Conservation (phyloP, 192 early-diverging fungal species). For the Coemansia sp. region DNA sequence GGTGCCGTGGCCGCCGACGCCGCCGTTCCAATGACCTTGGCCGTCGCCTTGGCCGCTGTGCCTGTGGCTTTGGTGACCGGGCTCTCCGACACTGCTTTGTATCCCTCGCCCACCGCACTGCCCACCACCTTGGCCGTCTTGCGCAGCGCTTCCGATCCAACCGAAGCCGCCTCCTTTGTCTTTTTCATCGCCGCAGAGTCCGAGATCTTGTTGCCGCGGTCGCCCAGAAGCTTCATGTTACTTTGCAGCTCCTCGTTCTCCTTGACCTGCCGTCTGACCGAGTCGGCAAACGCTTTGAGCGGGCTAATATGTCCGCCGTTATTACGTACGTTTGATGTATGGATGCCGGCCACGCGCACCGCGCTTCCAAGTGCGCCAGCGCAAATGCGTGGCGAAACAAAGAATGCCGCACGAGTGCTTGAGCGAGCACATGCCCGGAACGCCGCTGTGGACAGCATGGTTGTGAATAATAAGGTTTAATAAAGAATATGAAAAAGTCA, state of each 20-base stretch:
- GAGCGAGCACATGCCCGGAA: slow-evolving; percentile 12
- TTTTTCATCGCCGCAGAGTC: slow-evolving; percentile 86
- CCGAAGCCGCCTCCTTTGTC: slow-evolving; percentile 70
- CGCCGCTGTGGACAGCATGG: neutral
- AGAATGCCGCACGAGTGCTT: neutral
- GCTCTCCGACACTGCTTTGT: slow-evolving; percentile 68
- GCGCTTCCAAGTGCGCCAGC: neutral
- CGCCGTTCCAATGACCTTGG: slow-evolving; percentile 62
- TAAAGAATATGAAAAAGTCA: neutral
- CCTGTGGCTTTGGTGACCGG: slow-evolving; percentile 78
- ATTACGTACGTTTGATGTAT: slow-evolving; percentile 24
- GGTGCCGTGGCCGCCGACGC: slow-evolving; percentile 66
- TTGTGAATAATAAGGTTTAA: neutral
- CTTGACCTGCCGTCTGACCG: slow-evolving; percentile 85
- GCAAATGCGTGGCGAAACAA: neutral
- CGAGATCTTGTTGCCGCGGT: slow-evolving; percentile 73
- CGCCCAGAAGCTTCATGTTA: slow-evolving; percentile 87
- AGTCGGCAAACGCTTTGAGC: slow-evolving; percentile 82
- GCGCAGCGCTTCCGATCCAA: slow-evolving; percentile 60
- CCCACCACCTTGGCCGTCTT: slow-evolving; percentile 74
- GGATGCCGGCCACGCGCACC: slow-evolving; percentile 19
- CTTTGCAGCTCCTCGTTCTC: slow-evolving; percentile 93
- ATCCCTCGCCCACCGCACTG: slow-evolving; percentile 60
- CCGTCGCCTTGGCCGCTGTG: slow-evolving; percentile 65
- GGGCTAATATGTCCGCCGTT: slow-evolving; percentile 58